These are phyloP conservation scores for Crepidotus variabilis DNA, from an alignment of 768 basidiomycete genomes.

Conservation along the genomic window DNA sequence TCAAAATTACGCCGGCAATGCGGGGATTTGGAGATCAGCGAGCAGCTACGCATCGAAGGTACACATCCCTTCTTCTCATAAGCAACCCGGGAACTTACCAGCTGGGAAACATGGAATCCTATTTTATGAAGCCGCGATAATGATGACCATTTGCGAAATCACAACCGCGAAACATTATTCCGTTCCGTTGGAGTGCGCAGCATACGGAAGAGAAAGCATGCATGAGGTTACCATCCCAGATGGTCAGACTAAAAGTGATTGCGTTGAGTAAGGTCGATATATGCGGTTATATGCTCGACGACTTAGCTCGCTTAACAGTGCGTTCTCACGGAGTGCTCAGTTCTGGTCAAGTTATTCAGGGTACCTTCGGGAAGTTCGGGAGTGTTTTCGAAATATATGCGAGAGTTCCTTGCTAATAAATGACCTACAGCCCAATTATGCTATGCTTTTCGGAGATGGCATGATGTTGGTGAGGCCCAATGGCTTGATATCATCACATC, in stretches of 20 bases:
- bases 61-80: slow-evolving; percentile 1
- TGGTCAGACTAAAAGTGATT: slow-evolving; percentile 31
- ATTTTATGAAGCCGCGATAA: slow-evolving; percentile 53
- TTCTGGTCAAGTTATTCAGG: slow-evolving; percentile 87
- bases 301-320: slow-evolving; percentile 36
- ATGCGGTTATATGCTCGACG: not conserved
- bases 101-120: not conserved
- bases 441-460: slow-evolving; percentile 68
- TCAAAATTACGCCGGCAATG: slow-evolving; percentile 46
- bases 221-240: slow-evolving; percentile 5
- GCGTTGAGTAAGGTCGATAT: slow-evolving; percentile 27
- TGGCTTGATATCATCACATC: no score
- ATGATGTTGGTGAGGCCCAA: slow-evolving; percentile 64
- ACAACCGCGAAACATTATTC: slow-evolving; percentile 68
- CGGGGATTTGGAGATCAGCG: slow-evolving; percentile 53
- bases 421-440: slow-evolving; percentile 61
- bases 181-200: slow-evolving; percentile 60
- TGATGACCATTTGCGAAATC: slow-evolving; percentile 79
- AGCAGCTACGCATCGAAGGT: slow-evolving; percentile 63
- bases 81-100: no score
- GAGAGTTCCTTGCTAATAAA: slow-evolving; percentile 11
- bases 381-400: slow-evolving; percentile 28
- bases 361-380: slow-evolving; percentile 75
- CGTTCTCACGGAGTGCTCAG: slow-evolving; percentile 73
- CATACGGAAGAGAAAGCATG: no score